Base-by-base conservation (phyloP, 2,329 filamentous ascomycete genomes). In the Magnaporthiopsis poae region DNA sequence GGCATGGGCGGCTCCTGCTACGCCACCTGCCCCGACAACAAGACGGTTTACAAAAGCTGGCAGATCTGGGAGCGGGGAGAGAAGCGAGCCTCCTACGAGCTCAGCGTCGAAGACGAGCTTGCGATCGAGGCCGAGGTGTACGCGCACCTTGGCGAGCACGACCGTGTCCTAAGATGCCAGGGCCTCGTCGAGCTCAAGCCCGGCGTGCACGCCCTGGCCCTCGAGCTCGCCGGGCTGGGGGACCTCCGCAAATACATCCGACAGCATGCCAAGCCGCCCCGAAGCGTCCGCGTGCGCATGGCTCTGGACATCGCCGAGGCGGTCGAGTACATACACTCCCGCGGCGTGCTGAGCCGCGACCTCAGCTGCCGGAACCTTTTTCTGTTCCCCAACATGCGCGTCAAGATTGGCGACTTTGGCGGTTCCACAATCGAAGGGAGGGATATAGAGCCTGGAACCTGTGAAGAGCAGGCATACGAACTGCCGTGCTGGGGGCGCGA, bases 11-110 rank as follows among this genome's bases (percentile, higher is more conserved):
- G 36, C 7, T 18, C 11, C 7, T 66, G 15, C 15, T 63, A 27
- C 12, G 60, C 66, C 62, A 61, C 68, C 15, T 33, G 60, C 36
- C 65, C 67, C 61, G 60, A 62, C 29, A 62, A 35, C 25, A 33
- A 21, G 15, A 62, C 60, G 29, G 60, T 21, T 3, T 33, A 25
- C 31, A 62, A 62, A 13, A 27, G 60, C 25, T 33, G 29, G 15
- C 60, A 62, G 29, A 27, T 62, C 18, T 33, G 60, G 60, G 60
- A 62, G 31, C 7, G 13, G n/a, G 60, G 60, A 8, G 7, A 35
- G 25, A 29, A 27, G 25, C 60, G 60, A 62, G 60, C 60, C 25
- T 62, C 15, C 18, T 33, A 33, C 60, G 25, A 62, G 15, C 27
- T 29, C 60, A 35, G 33, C 7, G 31, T 11, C 60, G 60, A 62